Base-by-base conservation (phyloP, 2,329 filamentous ascomycete genomes). In the Fusarium odoratissimum region DNA sequence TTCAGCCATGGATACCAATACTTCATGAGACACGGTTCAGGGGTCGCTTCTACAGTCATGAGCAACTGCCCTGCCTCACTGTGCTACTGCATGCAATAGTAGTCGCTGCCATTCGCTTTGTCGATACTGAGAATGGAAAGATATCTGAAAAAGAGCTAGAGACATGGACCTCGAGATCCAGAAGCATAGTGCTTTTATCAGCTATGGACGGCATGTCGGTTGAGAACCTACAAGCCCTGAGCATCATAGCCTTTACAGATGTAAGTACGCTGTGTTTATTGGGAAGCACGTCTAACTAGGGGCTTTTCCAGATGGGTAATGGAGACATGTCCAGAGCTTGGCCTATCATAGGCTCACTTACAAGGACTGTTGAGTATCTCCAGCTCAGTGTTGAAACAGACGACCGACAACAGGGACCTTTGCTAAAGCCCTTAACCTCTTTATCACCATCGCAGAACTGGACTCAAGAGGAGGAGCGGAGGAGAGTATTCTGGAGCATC, bases 401-500 rank as follows among this genome's bases (percentile, higher is more conserved):
- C 8, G 75, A 74, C 9, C 60, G 69, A 10, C 58, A 74, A 19
- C 58, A 65, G 8, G 60, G 64, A 4, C 62, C 63, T 4, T 42
- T 59, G 0, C 30, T 60, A 8, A 72, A 64, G 10, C 70, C 52
- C 4, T 52, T 58, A 1, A 64, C 55, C 4, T 69, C 59, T 8
- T 14, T 60, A 12, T n/a, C 58, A 0, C 70, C 65, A 1, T 73
- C 82, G 3, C 69, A 76, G 6, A 76, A 70, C 33, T 81, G 80
- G 80, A 75, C 79, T 0, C 77, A 81, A 6, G 78, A 80, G 17
- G 79, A 81, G 8, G 78, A 81, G 33, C 64, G 80, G 8, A 64
- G 80, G 6, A 65, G 80, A 12, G 79, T 81, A 0, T 81, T 81
- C 49, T 81, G 80, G 80, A 81, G 73, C 3, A 73, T 81, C 6